Percentiles rank a stretch among this genome's conserved stretches.
Conservation (phyloP, 2,329 filamentous ascomycete genomes). For the Coniosporium tulheliwenetii region DNA sequence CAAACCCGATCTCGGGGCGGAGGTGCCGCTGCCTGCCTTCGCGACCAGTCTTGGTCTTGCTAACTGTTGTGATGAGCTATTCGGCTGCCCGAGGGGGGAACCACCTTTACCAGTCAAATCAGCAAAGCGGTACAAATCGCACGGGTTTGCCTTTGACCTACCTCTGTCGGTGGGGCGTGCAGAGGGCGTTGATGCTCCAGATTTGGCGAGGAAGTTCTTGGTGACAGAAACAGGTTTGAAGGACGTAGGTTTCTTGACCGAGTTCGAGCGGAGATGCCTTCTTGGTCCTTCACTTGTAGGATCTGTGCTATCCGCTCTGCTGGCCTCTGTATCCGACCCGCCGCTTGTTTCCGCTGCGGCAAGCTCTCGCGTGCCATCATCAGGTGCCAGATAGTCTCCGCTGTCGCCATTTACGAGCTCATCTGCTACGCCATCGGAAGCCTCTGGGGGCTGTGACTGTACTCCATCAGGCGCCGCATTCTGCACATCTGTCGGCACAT, state of each 20-base stretch:
- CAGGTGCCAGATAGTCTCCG: constrained; percentile 29
- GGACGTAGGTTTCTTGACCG: constrained; percentile 57
- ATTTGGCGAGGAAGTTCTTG: constrained; percentile 70
- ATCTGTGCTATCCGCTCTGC: constrained; percentile 36
- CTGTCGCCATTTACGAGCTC: constrained; percentile 19
- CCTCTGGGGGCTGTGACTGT: too few species aligned
- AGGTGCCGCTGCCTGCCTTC: constrained; percentile 49
- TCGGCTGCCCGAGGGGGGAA: too few species aligned
- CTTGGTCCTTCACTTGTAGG: constrained; percentile 41
- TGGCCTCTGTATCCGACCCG: constrained; percentile 62
- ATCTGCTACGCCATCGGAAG: neutral
- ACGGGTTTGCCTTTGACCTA: too few species aligned
- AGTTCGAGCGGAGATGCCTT: constrained; percentile 40
- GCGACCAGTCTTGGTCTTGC: constrained; percentile 60
- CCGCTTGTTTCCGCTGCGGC: constrained; percentile 55
- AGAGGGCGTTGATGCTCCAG: constrained; percentile 34
- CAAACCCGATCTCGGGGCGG: constrained; percentile 31
- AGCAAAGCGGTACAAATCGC: too few species aligned
- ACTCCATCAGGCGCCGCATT: too few species aligned
- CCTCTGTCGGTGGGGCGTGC: too few species aligned
- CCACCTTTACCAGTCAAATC: too few species aligned
- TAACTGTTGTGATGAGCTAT: constrained; percentile 26
- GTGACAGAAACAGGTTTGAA: constrained; percentile 82
- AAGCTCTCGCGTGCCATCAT: constrained; percentile 45
- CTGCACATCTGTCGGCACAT: too few species aligned